phyloP scores from a whole-genome alignment of 495 filamentous ascomycete genomes.

The Xylaria castorea region DNA sequence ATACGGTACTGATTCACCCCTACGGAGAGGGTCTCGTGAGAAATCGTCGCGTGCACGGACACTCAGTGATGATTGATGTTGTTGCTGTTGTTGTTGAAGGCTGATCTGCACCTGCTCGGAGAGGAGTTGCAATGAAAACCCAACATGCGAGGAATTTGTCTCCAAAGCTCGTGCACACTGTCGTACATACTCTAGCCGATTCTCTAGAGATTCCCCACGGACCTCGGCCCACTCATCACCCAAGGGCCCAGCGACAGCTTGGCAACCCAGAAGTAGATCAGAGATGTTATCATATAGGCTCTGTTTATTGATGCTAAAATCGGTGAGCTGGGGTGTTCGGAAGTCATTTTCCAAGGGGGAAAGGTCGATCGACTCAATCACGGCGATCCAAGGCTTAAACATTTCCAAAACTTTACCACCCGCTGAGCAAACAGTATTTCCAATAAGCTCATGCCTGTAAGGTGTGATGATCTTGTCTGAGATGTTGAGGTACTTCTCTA shows the following conservation, averaged over 20 bases:
- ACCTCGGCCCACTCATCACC: constrained; percentile 94
- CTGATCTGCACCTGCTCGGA: constrained; percentile 72
- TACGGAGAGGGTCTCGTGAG: constrained; percentile 47
- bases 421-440: constrained; percentile 74
- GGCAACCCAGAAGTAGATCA: constrained; percentile 85
- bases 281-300: constrained; percentile 89
- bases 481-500: constrained; percentile 82
- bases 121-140: constrained; percentile 85
- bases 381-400: constrained; percentile 85
- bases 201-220: constrained; percentile 90
- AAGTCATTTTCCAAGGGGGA: constrained; percentile 73
- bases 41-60: constrained; percentile 48
- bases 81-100: constrained; percentile 44
- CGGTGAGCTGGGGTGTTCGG: constrained; percentile 83
- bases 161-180: constrained; percentile 80
- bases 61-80: constrained; percentile 38
- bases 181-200: constrained; percentile 79
- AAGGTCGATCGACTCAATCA: constrained; percentile 87
- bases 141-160: constrained; percentile 82
- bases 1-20: constrained; percentile 54
- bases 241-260: constrained; percentile 84
- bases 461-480: constrained; percentile 78
- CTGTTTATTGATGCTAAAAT: constrained; percentile 91
- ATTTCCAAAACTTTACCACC: constrained; percentile 81
- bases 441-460: constrained; percentile 72